These are phyloP conservation scores for Saitozyma podzolica DNA, from an alignment of 768 basidiomycete species.

Conservation along the genomic window DNA sequence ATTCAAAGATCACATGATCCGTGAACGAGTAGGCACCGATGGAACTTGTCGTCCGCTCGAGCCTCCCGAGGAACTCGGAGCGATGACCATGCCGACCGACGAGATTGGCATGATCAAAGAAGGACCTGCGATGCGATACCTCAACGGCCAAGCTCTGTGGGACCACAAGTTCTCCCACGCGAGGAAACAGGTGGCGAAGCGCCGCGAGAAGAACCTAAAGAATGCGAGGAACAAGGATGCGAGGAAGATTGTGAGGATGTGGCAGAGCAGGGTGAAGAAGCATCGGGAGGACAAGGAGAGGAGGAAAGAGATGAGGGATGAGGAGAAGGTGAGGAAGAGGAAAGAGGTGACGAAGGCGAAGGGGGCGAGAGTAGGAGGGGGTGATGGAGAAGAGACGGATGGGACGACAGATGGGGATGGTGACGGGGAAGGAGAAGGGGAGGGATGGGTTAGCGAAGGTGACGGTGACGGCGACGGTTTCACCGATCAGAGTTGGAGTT, in stretches of 20 bases:
- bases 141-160: constrained; percentile 55
- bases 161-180: constrained; percentile 41
- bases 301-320: constrained; percentile 8
- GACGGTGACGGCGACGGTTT: constrained; percentile 36
- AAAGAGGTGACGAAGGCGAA: constrained; percentile 16
- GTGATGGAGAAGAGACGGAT: neutral
- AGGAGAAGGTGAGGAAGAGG: neutral
- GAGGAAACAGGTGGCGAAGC: constrained; percentile 38
- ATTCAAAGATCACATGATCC: constrained; percentile 68
- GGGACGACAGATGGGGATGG: constrained; percentile 3
- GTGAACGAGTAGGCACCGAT: constrained; percentile 80
- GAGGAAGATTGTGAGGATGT: constrained; percentile 59
- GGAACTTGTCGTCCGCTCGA: constrained; percentile 85
- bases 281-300: neutral
- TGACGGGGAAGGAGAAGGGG: constrained; percentile 3
- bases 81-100: constrained; percentile 65
- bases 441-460: constrained; percentile 5
- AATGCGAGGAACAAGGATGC: constrained; percentile 27
- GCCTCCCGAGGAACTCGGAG: constrained; percentile 64
- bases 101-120: constrained; percentile 76
- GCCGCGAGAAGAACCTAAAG: constrained; percentile 36
- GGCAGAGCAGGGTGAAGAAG: constrained; percentile 66
- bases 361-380: constrained; percentile 8
- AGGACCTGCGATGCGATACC: constrained; percentile 71
- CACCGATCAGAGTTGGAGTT: constrained; percentile 61